A percentile compares a stretch with the other conserved stretches of the same genome.
These are phyloP conservation scores for Achaetomium macrosporum DNA, from an alignment of 2,329 filamentous ascomycete species.

Conservation along the genomic window DNA sequence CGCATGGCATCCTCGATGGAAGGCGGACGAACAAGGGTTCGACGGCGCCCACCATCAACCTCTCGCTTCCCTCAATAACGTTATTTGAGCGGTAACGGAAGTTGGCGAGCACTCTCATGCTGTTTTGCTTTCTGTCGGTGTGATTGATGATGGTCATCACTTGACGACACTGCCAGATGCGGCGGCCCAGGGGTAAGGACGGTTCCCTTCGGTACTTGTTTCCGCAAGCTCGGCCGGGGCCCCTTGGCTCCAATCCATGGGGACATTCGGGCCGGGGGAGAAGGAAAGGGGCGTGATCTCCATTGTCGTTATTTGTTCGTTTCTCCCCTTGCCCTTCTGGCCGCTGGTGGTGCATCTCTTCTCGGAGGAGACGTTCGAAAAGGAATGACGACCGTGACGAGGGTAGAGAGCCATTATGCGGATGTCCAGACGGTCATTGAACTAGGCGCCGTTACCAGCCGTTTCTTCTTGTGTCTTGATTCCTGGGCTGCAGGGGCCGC, in stretches of 20 bases:
- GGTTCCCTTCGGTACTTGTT: conserved; percentile 22
- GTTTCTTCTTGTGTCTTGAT: conserved; percentile 1
- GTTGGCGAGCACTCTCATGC: conserved; percentile 1
- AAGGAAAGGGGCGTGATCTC: neutral
- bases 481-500: conserved; percentile 12
- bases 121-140: conserved; percentile 12
- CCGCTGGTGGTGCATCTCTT: neutral
- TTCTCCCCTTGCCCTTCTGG: neutral
- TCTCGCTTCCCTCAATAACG: neutral
- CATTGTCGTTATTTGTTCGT: conserved; percentile 2
- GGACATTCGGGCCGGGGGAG: conserved; percentile 7
- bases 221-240: conserved; percentile 18
- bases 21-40: neutral
- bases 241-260: conserved; percentile 2
- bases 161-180: conserved; percentile 14
- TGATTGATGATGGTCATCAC: conserved; percentile 3
- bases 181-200: conserved; percentile 3
- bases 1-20: neutral
- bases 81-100: conserved; percentile 3
- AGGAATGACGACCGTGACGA: conserved; percentile 11
- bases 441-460: conserved; percentile 1
- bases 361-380: conserved; percentile 8
- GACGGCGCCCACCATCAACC: neutral
- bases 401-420: neutral
- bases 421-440: conserved; percentile 5